Evolutionary conservation across 192 early-diverging fungal species (phyloP).

Genomic region (Podila epicladia): DNA sequence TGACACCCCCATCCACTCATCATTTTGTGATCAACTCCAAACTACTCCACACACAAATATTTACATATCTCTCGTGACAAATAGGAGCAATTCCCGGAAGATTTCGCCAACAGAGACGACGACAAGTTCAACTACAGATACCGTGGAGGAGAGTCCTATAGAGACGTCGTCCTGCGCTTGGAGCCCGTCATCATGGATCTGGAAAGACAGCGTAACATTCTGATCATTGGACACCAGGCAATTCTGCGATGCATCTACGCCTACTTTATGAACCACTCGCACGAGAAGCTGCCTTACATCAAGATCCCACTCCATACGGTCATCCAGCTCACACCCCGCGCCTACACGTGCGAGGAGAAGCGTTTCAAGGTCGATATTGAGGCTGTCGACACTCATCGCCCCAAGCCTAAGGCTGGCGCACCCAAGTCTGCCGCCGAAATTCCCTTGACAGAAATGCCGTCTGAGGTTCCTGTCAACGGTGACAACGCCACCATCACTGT

Average conservation of each 20-base stretch:
- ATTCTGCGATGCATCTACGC: constrained; percentile 98
- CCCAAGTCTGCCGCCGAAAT: constrained; percentile 2
- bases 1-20: neutral
- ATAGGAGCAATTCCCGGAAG: constrained; percentile 86
- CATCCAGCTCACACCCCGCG: constrained; percentile 96
- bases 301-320: constrained; percentile 99
- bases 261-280: constrained; percentile 94
- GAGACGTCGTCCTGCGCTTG: constrained; percentile 93
- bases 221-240: constrained; percentile 98
- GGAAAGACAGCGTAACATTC: constrained; percentile 94
- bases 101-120: constrained; percentile 93
- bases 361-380: constrained; percentile 95
- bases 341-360: constrained; percentile 96
- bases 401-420: constrained; percentile 63
- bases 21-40: neutral
- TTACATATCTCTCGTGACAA: neutral
- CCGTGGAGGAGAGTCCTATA: constrained; percentile 89
- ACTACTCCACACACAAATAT: neutral
- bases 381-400: constrained; percentile 97
- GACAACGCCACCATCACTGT: constrained; percentile 45
- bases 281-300: constrained; percentile 97
- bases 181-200: constrained; percentile 99
- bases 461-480: constrained; percentile 2
- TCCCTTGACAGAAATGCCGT: neutral
- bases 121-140: constrained; percentile 97